Percentiles rank a stretch among this genome's conserved stretches.
Evolutionary conservation across 108 stramenopile species (phyloP).

Genomic region (Craspedostauros australis): DNA sequence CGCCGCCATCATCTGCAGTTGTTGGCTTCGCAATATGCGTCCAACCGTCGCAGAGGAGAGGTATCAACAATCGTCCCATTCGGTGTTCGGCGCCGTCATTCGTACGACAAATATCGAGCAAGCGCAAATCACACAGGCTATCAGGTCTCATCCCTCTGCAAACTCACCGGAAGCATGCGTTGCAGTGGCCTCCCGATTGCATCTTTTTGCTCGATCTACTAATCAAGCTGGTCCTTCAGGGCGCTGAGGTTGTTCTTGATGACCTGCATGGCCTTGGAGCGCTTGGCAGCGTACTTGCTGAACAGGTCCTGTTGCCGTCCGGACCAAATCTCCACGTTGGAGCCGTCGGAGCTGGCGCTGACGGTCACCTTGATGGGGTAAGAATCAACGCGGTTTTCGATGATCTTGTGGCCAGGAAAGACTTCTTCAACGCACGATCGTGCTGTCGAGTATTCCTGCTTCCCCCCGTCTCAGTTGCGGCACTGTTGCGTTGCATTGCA

Average conservation of each 20-base stretch:
- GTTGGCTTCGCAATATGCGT: too few relatives aligned
- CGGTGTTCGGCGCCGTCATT: too few relatives aligned
- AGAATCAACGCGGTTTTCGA: conserved; percentile 27
- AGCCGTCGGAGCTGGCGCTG: conserved; percentile 13
- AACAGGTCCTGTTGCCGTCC: conserved; percentile 45
- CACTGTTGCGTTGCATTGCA: conserved; percentile 25
- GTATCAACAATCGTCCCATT: too few relatives aligned
- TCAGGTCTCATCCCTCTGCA: too few relatives aligned
- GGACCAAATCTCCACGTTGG: conserved; percentile 26
- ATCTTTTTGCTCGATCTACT: conserved; percentile 3
- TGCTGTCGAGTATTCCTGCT: conserved; percentile 46
- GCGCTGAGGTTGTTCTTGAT: conserved; percentile 15
- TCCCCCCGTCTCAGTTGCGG: conserved; percentile 59
- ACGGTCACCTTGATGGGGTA: conserved; percentile 43
- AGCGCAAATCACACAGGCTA: too few relatives aligned
- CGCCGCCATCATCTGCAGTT: too few relatives aligned
- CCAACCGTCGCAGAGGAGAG: too few relatives aligned
- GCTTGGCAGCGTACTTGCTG: conserved; percentile 31
- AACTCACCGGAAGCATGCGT: too few relatives aligned
- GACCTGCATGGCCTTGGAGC: conserved; percentile 17
- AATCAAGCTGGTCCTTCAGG: conserved; percentile 16
- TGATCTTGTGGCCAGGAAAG: conserved; percentile 35
- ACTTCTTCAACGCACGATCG: conserved; percentile 20
- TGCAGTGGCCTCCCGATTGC: too few relatives aligned
- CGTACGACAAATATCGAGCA: too few relatives aligned